Base-by-base conservation (phyloP, 2,329 filamentous ascomycete genomes). In the Chrysoporthe austroafricana region DNA sequence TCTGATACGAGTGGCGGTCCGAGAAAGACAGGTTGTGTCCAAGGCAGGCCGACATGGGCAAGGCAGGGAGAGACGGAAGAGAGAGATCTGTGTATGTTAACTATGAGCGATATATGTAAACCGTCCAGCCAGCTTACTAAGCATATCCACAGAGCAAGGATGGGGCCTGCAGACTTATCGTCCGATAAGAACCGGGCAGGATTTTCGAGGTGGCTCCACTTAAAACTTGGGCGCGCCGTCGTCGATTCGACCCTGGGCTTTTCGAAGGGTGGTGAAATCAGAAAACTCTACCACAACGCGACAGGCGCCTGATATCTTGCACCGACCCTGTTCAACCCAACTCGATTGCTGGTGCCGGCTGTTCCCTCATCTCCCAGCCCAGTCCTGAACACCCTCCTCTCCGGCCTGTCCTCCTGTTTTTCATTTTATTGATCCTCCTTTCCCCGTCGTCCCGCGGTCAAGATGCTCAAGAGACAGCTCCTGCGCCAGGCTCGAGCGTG, bases 401-500 rank as follows among this genome's bases (percentile, higher is more conserved):
- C 26, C 50, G n/a, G 26, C 26, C 26, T 26, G 26, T 26, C 26
- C 26, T 26, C 26, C 26, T 26, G 26, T 26, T 26, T 26, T 26
- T 26, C 26, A 26, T 26, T 26, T 26, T 26, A 26, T 26, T 26
- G 26, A 26, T 11, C 50, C 50, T 13, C 11, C 13, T 13, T 3
- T 1, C 1, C 26, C 57, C n/a, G 4, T 44, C 39, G 21, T 14
- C 44, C n/a, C 54, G 18, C 44, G 26, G 44, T 43, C 43, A 70
- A 69, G 13, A 70, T 70, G 69, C 64, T 70, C 61, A 69, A 69
- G 69, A 66, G 69, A 62, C 64, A 69, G 61, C 64, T 70, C 42
- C 61, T 69, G 57, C 67, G 64, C 21, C 69, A 70, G 50, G 69
- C 64, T 64, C 62, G 67, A 39, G 63, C 58, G n/a, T 69, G 66